These are phyloP conservation scores for Claviceps humidiphila DNA, from an alignment of 2,329 filamentous ascomycete species.

Conservation along the genomic window DNA sequence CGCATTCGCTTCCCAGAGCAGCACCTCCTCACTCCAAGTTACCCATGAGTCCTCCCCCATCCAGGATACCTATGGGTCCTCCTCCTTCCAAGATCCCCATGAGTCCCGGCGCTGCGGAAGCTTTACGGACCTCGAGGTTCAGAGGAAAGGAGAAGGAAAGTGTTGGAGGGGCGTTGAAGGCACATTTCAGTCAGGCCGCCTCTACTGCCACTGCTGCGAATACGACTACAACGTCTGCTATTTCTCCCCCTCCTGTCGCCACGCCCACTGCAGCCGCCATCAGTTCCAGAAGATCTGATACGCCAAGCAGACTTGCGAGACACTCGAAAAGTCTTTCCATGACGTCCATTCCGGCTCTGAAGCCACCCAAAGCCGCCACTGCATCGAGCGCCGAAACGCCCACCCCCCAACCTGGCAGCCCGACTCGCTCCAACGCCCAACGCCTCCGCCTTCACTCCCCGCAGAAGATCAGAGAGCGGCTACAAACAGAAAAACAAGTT, in stretches of 20 bases:
- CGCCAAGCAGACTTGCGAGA: constrained; percentile 15
- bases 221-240: neutral
- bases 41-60: constrained; percentile 23
- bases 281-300: constrained; percentile 9
- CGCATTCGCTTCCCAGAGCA: constrained; percentile 29
- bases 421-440: constrained; percentile 21
- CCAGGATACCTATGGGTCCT: constrained; percentile 34
- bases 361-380: constrained; percentile 19
- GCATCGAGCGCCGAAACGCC: constrained; percentile 13
- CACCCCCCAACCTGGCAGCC: constrained; percentile 12
- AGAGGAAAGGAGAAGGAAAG: constrained; percentile 29
- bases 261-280: neutral
- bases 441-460: constrained; percentile 58
- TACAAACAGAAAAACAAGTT: constrained; percentile 67
- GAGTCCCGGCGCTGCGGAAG: constrained; percentile 16
- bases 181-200: neutral
- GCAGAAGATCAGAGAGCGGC: constrained; percentile 68
- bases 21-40: constrained; percentile 33
- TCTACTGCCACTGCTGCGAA: neutral
- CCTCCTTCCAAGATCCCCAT: constrained; percentile 33
- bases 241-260: neutral
- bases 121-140: constrained; percentile 29
- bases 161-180: constrained; percentile 9
- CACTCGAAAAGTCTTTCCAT: constrained; percentile 39
- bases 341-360: constrained; percentile 42